phyloP scores from a whole-genome alignment of 768 basidiomycete species.

The Aureoboletus auriporus region DNA sequence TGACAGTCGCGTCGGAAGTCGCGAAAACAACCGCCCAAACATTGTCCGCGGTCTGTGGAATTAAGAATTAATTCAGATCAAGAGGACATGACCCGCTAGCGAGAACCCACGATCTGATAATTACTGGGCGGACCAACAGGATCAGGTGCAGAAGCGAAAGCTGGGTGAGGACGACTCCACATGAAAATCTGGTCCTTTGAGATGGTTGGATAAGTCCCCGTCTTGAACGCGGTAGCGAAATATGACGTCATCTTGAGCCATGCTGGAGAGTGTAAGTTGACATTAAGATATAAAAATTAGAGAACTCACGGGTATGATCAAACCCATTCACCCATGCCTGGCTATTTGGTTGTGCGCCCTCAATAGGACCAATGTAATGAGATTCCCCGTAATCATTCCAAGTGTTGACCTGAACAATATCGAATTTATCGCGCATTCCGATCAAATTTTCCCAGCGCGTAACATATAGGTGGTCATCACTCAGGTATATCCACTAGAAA shows the following conservation, averaged over 20 bases:
- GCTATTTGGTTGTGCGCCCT: slow-evolving; percentile 64
- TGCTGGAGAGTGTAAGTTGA: not conserved
- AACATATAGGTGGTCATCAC: slow-evolving; percentile 64
- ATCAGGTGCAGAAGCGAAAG: slow-evolving; percentile 50
- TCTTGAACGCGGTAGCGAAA: slow-evolving; percentile 71
- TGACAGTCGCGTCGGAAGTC: slow-evolving; percentile 52
- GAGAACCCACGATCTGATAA: slow-evolving; percentile 47
- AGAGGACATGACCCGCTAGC: not conserved
- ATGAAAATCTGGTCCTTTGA: slow-evolving; percentile 60
- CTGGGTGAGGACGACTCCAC: slow-evolving; percentile 66
- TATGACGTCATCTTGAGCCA: slow-evolving; percentile 62
- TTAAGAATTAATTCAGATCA: not conserved
- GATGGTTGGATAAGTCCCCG: slow-evolving; percentile 54
- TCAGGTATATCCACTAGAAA: slow-evolving; percentile 56
- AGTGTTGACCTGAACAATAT: slow-evolving; percentile 57
- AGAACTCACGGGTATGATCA: slow-evolving; percentile 41
- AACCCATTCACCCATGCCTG: slow-evolving; percentile 68
- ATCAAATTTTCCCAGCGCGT: slow-evolving; percentile 68
- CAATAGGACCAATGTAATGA: slow-evolving; percentile 75
- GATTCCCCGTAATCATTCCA: slow-evolving; percentile 80
- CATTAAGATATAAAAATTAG: not conserved
- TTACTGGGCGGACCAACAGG: slow-evolving; percentile 52
- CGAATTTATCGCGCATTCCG: slow-evolving; percentile 49
- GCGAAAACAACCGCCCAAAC: slow-evolving; percentile 70
- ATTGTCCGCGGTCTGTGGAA: slow-evolving; percentile 51